Evolutionary conservation across 2,329 filamentous ascomycete species (phyloP), one percentile per base, ranked within the genome.

Genomic region (Diplodia scrobiculata): DNA sequence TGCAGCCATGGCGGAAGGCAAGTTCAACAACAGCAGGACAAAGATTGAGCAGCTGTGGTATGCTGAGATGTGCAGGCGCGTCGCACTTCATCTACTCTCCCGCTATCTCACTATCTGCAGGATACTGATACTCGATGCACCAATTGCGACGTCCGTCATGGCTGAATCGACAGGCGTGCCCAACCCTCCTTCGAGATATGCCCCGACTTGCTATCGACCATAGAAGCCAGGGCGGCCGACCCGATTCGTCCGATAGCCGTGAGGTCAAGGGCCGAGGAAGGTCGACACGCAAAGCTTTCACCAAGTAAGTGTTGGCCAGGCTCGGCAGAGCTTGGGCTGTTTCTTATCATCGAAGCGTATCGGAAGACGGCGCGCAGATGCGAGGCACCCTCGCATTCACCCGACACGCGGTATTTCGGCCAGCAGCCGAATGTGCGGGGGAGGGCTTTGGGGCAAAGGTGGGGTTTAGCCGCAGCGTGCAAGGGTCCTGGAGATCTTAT

Each of bases 231-330:
- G 3, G 41, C 29, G 25, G 58, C 7, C 27, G 27, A 48, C 19
- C 41, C 45, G 45, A 34, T 32, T n/a, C 10, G 36, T 29, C 10
- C 41, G 14, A 50, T 45, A n/a, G 34, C 4, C 10, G 27, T 50
- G 17, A 27, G n/a, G 27, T 14, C 25, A 7, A 19, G 21, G 25
- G 14, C n/a, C 38, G 9, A 5, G 38, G 54, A 34, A 62, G 41
- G 58, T 62, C 21, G 45, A 62, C 27, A 38, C 58, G 45, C 45
- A 62, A 62, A 62, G 58, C 58, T 62, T 62, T 62, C 45, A 50
- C 58, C 58, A 62, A 34, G 58, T 19, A 17, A 27, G 58, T 21
- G 41, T n/a, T 6, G 29, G 29, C 27, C n/a, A 13, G 41, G 27
- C 58, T 60, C 58, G 45, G 58, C 58, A 50, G 58, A 62, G 58